These are phyloP conservation scores for Bjerkandera adusta DNA, from an alignment of 1,284 basidiomycete genomes.

Conservation along the genomic window DNA sequence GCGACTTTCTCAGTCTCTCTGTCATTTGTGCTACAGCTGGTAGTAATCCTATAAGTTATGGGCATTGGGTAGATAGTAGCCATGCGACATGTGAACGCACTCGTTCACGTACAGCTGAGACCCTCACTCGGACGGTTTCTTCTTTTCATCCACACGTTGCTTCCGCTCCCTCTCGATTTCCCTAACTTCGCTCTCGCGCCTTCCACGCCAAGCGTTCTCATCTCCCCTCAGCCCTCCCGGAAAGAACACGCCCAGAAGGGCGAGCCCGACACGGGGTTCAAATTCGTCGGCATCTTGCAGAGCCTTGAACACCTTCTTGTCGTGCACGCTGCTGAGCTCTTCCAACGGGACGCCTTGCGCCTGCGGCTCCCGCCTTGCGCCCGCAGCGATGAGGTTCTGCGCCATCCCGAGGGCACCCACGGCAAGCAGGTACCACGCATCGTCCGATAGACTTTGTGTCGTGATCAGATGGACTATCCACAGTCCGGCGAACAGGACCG, in stretches of 20 bases:
- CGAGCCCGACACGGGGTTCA: conserved; percentile 18
- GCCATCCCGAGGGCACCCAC: conserved; percentile 24
- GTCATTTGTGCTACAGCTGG: too few species aligned
- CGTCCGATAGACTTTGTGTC: conserved; percentile 17
- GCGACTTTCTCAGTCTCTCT: too few species aligned
- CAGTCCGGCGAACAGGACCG: conserved; percentile 16
- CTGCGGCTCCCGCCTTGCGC: conserved; percentile 16
- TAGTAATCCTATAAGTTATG: too few species aligned
- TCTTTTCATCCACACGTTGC: too few species aligned
- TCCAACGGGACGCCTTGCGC: conserved; percentile 17
- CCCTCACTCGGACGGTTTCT: too few species aligned
- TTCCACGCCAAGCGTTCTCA: conserved; percentile 19
- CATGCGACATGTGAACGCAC: too few species aligned
- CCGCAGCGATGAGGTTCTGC: conserved; percentile 23
- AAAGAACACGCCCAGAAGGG: conserved; percentile 21
- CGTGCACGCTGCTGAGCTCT: neutral
- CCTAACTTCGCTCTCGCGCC: too few species aligned
- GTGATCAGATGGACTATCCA: conserved; percentile 24
- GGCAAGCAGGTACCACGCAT: conserved; percentile 23
- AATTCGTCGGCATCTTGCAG: conserved; percentile 19
- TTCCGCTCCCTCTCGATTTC: too few species aligned
- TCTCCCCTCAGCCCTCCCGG: conserved; percentile 20
- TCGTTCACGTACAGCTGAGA: too few species aligned
- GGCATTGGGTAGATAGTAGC: too few species aligned
- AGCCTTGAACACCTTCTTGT: conserved; percentile 22